Conservation (phyloP, 108 stramenopile species). For the Nitzschia inconspicua region DNA sequence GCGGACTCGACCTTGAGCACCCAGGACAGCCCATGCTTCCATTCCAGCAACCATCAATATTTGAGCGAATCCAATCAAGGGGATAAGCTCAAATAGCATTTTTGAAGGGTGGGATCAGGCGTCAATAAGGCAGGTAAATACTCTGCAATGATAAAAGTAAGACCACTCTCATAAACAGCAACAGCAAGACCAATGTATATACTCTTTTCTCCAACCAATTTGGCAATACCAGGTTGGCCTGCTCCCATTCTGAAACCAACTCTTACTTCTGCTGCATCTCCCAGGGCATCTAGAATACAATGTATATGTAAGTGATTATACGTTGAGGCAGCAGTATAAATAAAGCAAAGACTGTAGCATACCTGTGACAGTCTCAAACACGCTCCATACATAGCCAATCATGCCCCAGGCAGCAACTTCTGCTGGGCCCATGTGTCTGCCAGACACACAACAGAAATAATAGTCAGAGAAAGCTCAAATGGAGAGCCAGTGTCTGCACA, state of each 20-base stretch:
- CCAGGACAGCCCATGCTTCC: constrained; percentile 45
- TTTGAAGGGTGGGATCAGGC: constrained; percentile 48
- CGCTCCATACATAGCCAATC: constrained; percentile 48
- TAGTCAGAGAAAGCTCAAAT: not conserved
- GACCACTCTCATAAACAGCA: constrained; percentile 16
- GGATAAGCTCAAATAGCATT: constrained; percentile 47
- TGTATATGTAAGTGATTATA: not conserved
- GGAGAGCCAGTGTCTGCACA: too few species aligned
- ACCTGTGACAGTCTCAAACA: constrained; percentile 24
- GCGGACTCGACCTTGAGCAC: constrained; percentile 59
- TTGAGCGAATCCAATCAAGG: constrained; percentile 49
- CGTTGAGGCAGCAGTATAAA: not conserved
- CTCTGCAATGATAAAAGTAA: constrained; percentile 32
- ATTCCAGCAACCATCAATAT: constrained; percentile 50
- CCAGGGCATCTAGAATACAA: not conserved
- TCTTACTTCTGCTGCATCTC: constrained; percentile 53
- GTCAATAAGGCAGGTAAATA: constrained; percentile 46
- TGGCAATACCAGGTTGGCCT: constrained; percentile 37
- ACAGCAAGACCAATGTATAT: constrained; percentile 35
- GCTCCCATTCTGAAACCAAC: constrained; percentile 61
- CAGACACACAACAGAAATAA: too few species aligned
- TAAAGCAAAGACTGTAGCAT: not conserved
- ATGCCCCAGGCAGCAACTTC: constrained; percentile 69
- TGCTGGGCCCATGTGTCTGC: constrained; percentile 39
- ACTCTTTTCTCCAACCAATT: constrained; percentile 47